Percentiles rank a stretch among this genome's conserved stretches.
These are phyloP conservation scores for Pythium monospermum DNA, from an alignment of 352 stramenopile genomes.

Conservation along the genomic window DNA sequence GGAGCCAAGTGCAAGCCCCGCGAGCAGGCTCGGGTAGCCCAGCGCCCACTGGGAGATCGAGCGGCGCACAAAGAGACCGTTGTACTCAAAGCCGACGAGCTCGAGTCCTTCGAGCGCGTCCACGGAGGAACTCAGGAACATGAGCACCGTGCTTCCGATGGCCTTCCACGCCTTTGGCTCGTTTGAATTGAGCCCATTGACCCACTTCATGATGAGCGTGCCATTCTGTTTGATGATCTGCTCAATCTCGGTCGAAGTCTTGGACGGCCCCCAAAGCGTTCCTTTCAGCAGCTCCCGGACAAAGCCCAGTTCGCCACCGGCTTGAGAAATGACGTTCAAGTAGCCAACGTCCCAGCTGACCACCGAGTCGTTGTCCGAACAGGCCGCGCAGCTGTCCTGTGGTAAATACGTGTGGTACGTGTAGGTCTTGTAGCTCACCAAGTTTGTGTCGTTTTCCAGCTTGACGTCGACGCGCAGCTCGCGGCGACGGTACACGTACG, in stretches of 20 bases:
- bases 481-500: slow-evolving; percentile 64
- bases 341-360: slow-evolving; percentile 59
- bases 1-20: slow-evolving; percentile 44
- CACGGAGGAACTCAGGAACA: slow-evolving; percentile 29
- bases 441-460: slow-evolving; percentile 40
- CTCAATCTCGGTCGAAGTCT: slow-evolving; percentile 19
- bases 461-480: slow-evolving; percentile 60
- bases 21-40: slow-evolving; percentile 67
- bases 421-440: slow-evolving; percentile 73
- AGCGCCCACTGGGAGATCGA: slow-evolving; percentile 59
- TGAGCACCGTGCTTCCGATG: slow-evolving; percentile 37
- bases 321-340: slow-evolving; percentile 57
- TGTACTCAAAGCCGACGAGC: slow-evolving; percentile 65
- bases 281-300: slow-evolving; percentile 34
- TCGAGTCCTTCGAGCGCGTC: slow-evolving; percentile 36
- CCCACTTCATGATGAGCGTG: slow-evolving; percentile 62
- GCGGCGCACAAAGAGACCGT: slow-evolving; percentile 60
- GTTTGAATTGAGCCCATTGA: slow-evolving; percentile 78
- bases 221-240: slow-evolving; percentile 34
- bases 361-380: slow-evolving; percentile 49
- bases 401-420: slow-evolving; percentile 61
- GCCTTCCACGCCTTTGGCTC: slow-evolving; percentile 59
- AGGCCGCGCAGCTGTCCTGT: slow-evolving; percentile 47
- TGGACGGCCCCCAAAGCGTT: slow-evolving; percentile 32
- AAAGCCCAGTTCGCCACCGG: slow-evolving; percentile 58